Percentiles rank a stretch among this genome's conserved stretches.
Conservation (phyloP, 257 asterid genomes). For the Fraxinus quadrangulata region DNA sequence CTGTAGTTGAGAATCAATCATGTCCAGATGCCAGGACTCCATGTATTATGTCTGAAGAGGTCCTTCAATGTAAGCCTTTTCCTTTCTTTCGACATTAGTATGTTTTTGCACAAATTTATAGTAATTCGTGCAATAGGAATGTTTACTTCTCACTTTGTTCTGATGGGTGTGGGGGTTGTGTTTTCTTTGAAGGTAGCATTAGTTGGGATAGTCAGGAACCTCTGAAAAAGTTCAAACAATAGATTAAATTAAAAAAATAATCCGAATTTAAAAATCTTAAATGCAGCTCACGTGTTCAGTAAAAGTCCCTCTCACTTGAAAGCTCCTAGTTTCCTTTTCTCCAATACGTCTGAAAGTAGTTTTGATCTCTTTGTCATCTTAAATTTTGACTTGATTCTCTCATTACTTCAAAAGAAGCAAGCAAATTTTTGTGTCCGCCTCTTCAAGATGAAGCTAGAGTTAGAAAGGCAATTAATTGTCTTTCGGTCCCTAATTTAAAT, state of each 20-base stretch:
- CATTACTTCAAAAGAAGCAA: not conserved
- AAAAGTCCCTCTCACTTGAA: not conserved
- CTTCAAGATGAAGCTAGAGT: not conserved
- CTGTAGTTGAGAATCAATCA: slow-evolving; percentile 45
- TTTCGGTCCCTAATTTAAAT: not conserved
- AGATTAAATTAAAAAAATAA: slow-evolving; percentile 3
- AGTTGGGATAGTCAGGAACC: not conserved
- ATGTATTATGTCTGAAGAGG: slow-evolving; percentile 39
- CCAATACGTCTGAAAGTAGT: slow-evolving; percentile 14
- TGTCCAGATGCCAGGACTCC: slow-evolving; percentile 41
- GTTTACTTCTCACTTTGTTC: slow-evolving; percentile 13
- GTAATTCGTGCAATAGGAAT: slow-evolving; percentile 9
- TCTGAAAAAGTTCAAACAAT: not conserved
- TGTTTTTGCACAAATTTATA: slow-evolving; percentile 14
- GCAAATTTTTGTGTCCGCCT: not conserved
- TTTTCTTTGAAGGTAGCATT: slow-evolving; percentile 8
- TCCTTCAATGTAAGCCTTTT: slow-evolving; percentile 51
- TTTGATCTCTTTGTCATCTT: slow-evolving; percentile 6
- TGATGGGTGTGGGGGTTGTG: not conserved
- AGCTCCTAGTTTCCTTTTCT: not conserved
- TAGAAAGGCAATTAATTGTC: not conserved
- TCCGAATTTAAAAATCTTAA: not conserved
- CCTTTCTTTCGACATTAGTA: slow-evolving; percentile 26
- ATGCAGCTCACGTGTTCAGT: not conserved
- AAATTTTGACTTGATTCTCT: slow-evolving; percentile 12